Evolutionary conservation across 2,329 filamentous ascomycete genomes (phyloP).

Genomic region (Trichophyton simii): DNA sequence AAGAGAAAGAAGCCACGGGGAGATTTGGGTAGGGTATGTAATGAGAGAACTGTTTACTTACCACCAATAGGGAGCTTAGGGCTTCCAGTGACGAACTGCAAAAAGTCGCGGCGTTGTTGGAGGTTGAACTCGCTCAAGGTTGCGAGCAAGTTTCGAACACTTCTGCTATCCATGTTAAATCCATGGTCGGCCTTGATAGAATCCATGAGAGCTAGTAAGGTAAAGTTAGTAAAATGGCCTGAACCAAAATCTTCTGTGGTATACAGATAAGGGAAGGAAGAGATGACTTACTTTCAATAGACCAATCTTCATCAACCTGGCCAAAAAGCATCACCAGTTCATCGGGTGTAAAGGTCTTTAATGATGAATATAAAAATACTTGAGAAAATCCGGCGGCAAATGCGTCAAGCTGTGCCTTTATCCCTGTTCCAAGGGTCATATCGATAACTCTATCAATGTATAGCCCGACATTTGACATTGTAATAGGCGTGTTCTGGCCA

Average conservation of each 20-base stretch:
- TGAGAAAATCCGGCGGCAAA: constrained; percentile 87
- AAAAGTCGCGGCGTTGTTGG: constrained; percentile 72
- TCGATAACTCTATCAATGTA: constrained; percentile 88
- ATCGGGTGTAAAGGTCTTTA: constrained; percentile 87
- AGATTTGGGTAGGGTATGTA: too few species aligned
- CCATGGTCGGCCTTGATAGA: constrained; percentile 98
- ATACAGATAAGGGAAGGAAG: not conserved
- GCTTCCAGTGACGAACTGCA: constrained; percentile 96
- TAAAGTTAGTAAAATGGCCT: constrained; percentile 21
- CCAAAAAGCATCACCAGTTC: constrained; percentile 94
- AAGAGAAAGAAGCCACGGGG: not conserved
- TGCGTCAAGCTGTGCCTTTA: constrained; percentile 77
- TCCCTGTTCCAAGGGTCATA: constrained; percentile 77
- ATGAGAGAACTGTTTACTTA: constrained; percentile 34
- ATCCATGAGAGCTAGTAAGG: constrained; percentile 66
- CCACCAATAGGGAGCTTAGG: constrained; percentile 96
- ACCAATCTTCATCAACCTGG: constrained; percentile 89
- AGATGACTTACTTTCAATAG: constrained; percentile 69
- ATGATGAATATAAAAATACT: constrained; percentile 86
- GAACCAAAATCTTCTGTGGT: constrained; percentile 5
- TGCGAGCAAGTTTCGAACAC: constrained; percentile 82
- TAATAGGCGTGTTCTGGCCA: constrained; percentile 63
- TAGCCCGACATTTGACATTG: constrained; percentile 76
- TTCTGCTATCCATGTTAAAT: constrained; percentile 96
- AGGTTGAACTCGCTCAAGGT: constrained; percentile 78